Base-by-base conservation (phyloP, 2,329 filamentous ascomycete genomes). In the Ambrosiella xylebori region DNA sequence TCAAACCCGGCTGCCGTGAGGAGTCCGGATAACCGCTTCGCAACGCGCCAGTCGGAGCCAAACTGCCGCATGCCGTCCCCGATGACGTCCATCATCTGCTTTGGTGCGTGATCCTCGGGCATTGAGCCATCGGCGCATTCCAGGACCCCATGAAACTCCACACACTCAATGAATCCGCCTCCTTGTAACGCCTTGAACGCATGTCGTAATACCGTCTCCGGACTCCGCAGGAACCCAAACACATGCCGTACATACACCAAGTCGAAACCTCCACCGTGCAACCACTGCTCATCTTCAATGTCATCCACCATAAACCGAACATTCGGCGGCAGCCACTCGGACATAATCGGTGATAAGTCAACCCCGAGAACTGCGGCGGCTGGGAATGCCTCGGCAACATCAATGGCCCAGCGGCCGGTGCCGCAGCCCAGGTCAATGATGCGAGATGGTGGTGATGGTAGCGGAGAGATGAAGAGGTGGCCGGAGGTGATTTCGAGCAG, bases 231-330 rank as follows among this genome's bases (percentile, higher is more conserved):
- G 37, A 74, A 71, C 35, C 62, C 71, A 63, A 71, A 78, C 71
- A 70, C 75, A 64, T 64, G 74, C 63, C 68, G 73, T 64, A 73
- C 76, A 71, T 73, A 74, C 1, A 83, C 74, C 61, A 77, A 73
- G 65, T 83, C 79, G 64, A 78, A 81, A 57, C 75, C 69, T 3
- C 71, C 67, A 54, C 35, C 70, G 27, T 60, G 69, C 3, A 68
- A 62, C 81, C 81, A 85, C 7, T 77, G 72, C n/a, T 60, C 59
- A 52, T 76, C 71, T 62, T 82, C 78, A 55, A 76, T 74, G 64
- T 84, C 80, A 63, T 84, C 81, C 8, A 85, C 73, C 59, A 81
- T 70, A 68, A 83, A 83, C 7, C 71, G 72, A n/a, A 79, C 72
- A 64, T 84, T 84, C 9, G 76, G 73, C 13, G 80, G 81, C 11